Conservation (phyloP, 2,329 filamentous ascomycete genomes). For the Tolypocladium album region DNA sequence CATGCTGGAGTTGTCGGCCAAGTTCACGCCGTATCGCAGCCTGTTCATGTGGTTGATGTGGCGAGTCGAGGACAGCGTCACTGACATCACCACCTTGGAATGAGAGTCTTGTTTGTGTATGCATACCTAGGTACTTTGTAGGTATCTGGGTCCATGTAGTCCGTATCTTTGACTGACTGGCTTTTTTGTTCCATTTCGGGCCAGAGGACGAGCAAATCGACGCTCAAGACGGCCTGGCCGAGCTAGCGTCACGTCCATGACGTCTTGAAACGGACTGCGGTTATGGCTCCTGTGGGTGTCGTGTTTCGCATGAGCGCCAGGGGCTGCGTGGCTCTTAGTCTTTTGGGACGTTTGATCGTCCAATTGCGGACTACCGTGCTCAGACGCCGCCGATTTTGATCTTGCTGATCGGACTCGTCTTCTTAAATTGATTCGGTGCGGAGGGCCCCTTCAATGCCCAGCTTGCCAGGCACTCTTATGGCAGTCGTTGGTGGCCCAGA, state of each 20-base stretch:
- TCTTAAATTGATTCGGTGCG: not conserved
- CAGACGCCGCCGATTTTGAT: not conserved
- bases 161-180: not conserved
- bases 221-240: not conserved
- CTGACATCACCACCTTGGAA: slow-evolving; percentile 57
- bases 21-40: slow-evolving; percentile 78
- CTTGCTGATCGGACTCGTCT: not conserved
- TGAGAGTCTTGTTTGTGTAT: too few species aligned
- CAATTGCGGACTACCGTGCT: not conserved
- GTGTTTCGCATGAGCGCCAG: not conserved
- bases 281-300: not conserved
- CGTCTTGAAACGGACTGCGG: not conserved
- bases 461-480: too few species aligned
- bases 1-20: slow-evolving; percentile 73
- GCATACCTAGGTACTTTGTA: not conserved
- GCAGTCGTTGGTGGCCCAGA: too few species aligned
- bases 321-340: not conserved
- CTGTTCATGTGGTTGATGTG: slow-evolving; percentile 99
- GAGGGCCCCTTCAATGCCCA: not conserved
- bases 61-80: slow-evolving; percentile 57
- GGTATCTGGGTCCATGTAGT: not conserved
- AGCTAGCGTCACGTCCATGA: not conserved
- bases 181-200: not conserved
- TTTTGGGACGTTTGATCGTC: not conserved
- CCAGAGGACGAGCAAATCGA: not conserved